phyloP scores from a whole-genome alignment of 768 basidiomycete species.

The Botryobasidium botryosum region DNA sequence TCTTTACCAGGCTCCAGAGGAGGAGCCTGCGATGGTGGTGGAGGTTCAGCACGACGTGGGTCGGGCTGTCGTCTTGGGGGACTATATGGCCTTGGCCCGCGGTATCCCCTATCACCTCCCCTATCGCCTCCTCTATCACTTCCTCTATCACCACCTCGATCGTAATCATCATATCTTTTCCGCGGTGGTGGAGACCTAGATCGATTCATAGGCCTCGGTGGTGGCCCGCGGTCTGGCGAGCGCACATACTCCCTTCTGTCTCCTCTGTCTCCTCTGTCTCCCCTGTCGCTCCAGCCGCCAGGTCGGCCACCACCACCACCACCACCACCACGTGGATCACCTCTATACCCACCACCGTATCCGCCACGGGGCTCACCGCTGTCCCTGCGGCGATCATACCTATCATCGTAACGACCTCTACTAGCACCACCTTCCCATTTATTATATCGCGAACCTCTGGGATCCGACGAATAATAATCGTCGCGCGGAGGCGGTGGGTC shows the following conservation, averaged over 20 bases:
- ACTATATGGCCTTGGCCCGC: constrained; percentile 39
- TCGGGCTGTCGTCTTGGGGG: no score
- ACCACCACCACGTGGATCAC: not conserved
- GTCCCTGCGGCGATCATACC: not conserved
- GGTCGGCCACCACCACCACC: constrained; percentile 2
- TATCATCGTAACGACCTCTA: not conserved
- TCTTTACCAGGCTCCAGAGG: constrained; percentile 38
- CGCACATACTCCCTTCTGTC: constrained; percentile 17
- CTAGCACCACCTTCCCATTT: not conserved
- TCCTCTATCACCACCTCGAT: constrained; percentile 18
- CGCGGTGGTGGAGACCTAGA: constrained; percentile 51
- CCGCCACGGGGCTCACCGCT: not conserved
- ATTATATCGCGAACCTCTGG: not conserved
- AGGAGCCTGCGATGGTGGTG: no score
- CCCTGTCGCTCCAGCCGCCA: not conserved
- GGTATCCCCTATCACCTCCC: constrained; percentile 22
- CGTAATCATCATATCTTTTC: constrained; percentile 31
- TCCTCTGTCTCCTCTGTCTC: constrained; percentile 27
- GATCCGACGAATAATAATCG: not conserved
- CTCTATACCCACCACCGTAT: not conserved
- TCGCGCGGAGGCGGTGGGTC: not conserved
- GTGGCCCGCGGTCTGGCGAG: constrained; percentile 9
- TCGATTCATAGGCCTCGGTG: constrained; percentile 40
- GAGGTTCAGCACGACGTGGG: no score
- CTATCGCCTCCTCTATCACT: constrained; percentile 27